Conservation (phyloP, 1,139 yeast genomes). For the Geotrichum restrictum region DNA sequence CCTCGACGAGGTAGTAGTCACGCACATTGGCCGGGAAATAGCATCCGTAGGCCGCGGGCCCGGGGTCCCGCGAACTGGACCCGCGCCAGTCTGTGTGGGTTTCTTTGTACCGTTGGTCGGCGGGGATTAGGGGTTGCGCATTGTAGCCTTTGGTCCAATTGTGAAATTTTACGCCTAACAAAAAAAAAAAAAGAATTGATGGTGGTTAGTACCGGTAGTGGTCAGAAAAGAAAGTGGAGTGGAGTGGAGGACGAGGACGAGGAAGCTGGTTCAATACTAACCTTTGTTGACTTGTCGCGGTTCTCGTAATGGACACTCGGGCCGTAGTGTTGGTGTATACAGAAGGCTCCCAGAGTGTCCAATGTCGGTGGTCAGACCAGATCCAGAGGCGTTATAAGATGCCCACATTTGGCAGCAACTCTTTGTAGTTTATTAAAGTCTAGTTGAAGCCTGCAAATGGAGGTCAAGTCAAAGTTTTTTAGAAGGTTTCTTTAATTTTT, state of each 20-base stretch:
- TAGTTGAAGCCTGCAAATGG: too few relatives aligned
- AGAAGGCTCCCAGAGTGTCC: conserved; percentile 7
- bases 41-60: neutral
- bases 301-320: neutral
- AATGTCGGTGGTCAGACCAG: neutral
- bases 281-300: neutral
- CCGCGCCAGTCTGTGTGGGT: neutral
- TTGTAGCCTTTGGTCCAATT: conserved; percentile 16
- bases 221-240: too few relatives aligned
- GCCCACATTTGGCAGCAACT: neutral
- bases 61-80: too few relatives aligned
- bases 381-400: too few relatives aligned
- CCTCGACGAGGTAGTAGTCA: conserved; percentile 1
- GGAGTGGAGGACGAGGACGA: neutral
- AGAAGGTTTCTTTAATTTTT: too few relatives aligned
- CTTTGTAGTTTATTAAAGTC: neutral
- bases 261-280: neutral
- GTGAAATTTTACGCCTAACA: conserved; percentile 6
- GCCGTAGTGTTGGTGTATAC: conserved; percentile 12
- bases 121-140: conserved; percentile 12
- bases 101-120: conserved; percentile 9
- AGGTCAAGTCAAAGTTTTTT: too few relatives aligned
- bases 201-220: too few relatives aligned
- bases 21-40: conserved; percentile 3
- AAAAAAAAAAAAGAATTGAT: too few relatives aligned